Evolutionary conservation across 2,329 filamentous ascomycete genomes (phyloP).

Genomic region (Paecilomyces sp.): DNA sequence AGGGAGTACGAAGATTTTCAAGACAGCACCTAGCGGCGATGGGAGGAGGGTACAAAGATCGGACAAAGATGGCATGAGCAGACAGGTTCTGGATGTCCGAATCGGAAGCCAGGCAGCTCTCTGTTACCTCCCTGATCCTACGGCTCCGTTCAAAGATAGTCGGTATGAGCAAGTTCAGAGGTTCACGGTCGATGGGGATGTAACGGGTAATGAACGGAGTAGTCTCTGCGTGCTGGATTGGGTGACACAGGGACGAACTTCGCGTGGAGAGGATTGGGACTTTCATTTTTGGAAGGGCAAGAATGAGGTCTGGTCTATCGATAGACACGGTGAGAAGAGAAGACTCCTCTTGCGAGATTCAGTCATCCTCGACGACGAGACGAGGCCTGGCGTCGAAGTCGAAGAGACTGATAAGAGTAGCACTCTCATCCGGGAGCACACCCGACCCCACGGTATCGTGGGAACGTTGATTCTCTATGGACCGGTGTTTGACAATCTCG

Average conservation of each 20-base stretch:
- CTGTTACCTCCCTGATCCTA: slow-evolving; percentile 75
- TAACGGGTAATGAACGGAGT: slow-evolving; percentile 33
- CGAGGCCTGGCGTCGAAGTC: slow-evolving; percentile 23
- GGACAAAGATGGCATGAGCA: slow-evolving; percentile 27
- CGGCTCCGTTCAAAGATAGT: slow-evolving; percentile 81
- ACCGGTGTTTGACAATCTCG: slow-evolving; percentile 57
- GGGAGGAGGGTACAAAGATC: background rate
- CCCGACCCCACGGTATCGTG: slow-evolving; percentile 69
- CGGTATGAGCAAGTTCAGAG: slow-evolving; percentile 78
- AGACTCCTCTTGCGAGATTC: slow-evolving; percentile 79
- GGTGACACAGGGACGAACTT: slow-evolving; percentile 81
- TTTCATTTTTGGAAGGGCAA: slow-evolving; percentile 70
- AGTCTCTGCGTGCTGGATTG: slow-evolving; percentile 81
- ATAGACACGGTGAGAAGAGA: slow-evolving; percentile 33
- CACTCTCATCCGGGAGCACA: slow-evolving; percentile 44
- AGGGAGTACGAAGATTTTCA: slow-evolving; percentile 95
- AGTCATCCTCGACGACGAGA: slow-evolving; percentile 62
- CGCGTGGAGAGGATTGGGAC: slow-evolving; percentile 84
- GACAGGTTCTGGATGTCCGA: slow-evolving; percentile 43
- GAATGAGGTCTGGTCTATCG: slow-evolving; percentile 63
- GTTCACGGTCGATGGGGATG: slow-evolving; percentile 53
- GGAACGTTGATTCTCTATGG: slow-evolving; percentile 82
- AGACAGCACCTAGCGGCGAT: slow-evolving; percentile 45
- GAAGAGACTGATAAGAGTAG: slow-evolving; percentile 15
- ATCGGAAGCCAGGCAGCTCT: slow-evolving; percentile 45